phyloP scores from a whole-genome alignment of 495 filamentous ascomycete genomes.

The Penicillium taxi region DNA sequence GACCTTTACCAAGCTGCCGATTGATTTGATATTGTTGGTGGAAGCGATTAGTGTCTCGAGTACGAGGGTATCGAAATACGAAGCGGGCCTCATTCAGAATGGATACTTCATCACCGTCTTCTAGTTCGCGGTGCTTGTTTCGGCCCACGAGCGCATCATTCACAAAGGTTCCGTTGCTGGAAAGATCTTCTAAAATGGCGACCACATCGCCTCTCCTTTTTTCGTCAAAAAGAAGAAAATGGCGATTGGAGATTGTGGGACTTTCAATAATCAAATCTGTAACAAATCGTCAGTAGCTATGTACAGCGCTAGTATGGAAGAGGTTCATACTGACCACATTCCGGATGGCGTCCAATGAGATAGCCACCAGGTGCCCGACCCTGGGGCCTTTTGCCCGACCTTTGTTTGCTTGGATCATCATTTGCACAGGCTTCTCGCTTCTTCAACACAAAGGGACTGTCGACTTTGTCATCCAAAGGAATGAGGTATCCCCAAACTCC shows the following conservation, averaged over 20 bases:
- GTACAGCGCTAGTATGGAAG: background rate
- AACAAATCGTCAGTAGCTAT: slow-evolving; percentile 1
- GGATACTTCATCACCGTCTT: slow-evolving; percentile 82
- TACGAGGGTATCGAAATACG: slow-evolving; percentile 81
- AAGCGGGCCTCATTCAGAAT: slow-evolving; percentile 77
- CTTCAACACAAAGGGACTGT: slow-evolving; percentile 64
- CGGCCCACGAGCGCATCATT: slow-evolving; percentile 86
- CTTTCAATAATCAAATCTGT: slow-evolving; percentile 72
- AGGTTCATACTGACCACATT: slow-evolving; percentile 64
- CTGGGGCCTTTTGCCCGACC: slow-evolving; percentile 26
- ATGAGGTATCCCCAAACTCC: slow-evolving; percentile 95
- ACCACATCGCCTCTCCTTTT: slow-evolving; percentile 69
- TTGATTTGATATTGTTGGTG: slow-evolving; percentile 75
- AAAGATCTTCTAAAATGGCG: slow-evolving; percentile 85
- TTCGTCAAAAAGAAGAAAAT: slow-evolving; percentile 86
- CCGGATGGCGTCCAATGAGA: slow-evolving; percentile 82
- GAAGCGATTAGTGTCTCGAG: slow-evolving; percentile 68
- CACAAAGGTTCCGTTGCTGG: slow-evolving; percentile 93
- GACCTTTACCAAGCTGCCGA: slow-evolving; percentile 87
- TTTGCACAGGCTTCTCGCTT: slow-evolving; percentile 57
- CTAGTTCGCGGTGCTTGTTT: slow-evolving; percentile 80
- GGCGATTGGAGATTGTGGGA: slow-evolving; percentile 87
- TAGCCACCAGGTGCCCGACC: slow-evolving; percentile 71
- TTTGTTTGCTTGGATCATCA: slow-evolving; percentile 33
- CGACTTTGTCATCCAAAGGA: slow-evolving; percentile 62